Evolutionary conservation across 2,329 filamentous ascomycete species (phyloP), one percentile per base, ranked within the genome.

Genomic region (Exutisphaerella laricina): DNA sequence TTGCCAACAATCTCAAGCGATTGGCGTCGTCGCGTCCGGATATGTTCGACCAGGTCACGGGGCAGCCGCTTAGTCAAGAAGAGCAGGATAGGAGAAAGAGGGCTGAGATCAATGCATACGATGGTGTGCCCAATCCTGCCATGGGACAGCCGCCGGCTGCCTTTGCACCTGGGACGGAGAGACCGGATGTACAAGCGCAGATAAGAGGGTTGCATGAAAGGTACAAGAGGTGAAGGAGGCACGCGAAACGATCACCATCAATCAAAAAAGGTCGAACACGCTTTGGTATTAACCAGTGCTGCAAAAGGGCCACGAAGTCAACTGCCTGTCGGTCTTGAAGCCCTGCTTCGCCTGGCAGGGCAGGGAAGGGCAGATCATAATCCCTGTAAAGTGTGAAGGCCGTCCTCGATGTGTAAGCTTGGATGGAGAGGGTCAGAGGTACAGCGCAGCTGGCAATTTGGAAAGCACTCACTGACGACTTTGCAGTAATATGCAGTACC

Each of bases 1-100:
- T 94, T 33, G 89, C 88, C 39, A 89, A 88, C 64, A 96, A 97
- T 62, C 77, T 97, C 50, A 97, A 97, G 72, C 83, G 90, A n/a
- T 74, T 97, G 39, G 88, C 89, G 17, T 89, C 86, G 54, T 86
- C 94, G 65, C 79, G 90, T 34, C 84, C 78, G 53, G 90, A 96
- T 58, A 78, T 96, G 13, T 95, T 95, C 55, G 89, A 96, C 55
- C 69, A 76, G 1, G 74, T 78, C 12, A 82, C 82, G 0, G 84
- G 84, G 1, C 74, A 82, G 52, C 73, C 79, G 1, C 66, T 88
- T 62, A 85, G 79, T 41, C 79, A 79, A 8, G 52, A 51, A 31
- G 53, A 53, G 45, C 43, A 74, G 86, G 47, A 48, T 39, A 49
- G 55, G 41, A 75, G 86, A 58, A 95, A 94, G 72, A 82, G 82